A percentile compares a stretch with the other conserved stretches of the same genome.
phyloP scores from a whole-genome alignment of 176 grass and related monocot species.

The Hsuehochloa calcarea region DNA sequence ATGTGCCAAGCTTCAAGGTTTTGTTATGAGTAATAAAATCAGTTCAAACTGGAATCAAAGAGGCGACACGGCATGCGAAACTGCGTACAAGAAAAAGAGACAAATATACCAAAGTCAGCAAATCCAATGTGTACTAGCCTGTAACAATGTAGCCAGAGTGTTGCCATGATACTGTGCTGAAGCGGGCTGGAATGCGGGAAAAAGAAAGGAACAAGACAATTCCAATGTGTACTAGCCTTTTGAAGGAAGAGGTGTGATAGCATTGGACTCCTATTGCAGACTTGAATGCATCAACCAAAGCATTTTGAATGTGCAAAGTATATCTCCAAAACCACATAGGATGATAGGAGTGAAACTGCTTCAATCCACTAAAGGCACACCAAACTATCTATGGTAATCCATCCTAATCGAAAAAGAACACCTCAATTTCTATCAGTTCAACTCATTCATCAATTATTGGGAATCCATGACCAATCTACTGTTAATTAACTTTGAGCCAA shows the following conservation, averaged over 20 bases:
- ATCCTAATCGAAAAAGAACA: neutral
- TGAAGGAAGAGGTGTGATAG: neutral
- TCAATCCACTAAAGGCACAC: neutral
- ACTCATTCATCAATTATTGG: neutral
- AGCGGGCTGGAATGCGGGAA: neutral
- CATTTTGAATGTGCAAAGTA: neutral
- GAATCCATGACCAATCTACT: constrained; percentile 2
- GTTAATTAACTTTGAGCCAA: neutral
- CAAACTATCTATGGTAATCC: neutral
- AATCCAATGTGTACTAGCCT: neutral
- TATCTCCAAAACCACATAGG: neutral
- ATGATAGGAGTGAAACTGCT: neutral
- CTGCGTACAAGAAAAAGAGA: neutral
- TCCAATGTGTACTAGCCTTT: neutral
- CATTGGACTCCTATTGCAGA: neutral
- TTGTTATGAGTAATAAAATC: neutral
- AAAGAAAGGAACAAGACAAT: neutral
- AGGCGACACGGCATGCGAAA: too few species aligned
- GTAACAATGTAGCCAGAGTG: neutral
- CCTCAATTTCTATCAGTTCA: neutral
- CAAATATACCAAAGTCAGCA: neutral
- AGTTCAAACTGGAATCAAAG: neutral
- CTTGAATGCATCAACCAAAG: neutral
- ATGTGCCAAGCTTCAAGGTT: neutral
- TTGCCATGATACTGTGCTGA: neutral